A percentile compares a stretch with the other conserved stretches of the same genome.
Conservation (phyloP, 306 rosid species). For the Lathyrus aphaca region DNA sequence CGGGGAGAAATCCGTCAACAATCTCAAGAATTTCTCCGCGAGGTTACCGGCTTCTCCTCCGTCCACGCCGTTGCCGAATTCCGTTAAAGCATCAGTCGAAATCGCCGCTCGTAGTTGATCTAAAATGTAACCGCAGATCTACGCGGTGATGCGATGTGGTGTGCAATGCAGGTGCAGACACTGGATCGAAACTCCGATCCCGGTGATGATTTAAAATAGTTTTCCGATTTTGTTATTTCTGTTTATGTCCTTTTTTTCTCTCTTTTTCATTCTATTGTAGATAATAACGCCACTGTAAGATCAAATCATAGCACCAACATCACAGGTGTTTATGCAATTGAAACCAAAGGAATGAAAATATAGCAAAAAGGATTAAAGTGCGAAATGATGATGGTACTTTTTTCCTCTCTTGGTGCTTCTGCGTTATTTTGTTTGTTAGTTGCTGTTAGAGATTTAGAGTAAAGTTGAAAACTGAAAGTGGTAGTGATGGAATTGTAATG, state of each 20-base stretch:
- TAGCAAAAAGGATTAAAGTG: conserved; percentile 1
- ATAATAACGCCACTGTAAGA: conserved; percentile 36
- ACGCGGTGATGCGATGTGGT: neutral
- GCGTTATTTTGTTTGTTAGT: conserved; percentile 18
- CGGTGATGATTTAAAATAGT: neutral
- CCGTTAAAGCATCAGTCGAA: conserved; percentile 1
- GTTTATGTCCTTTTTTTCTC: neutral
- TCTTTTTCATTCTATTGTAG: conserved; percentile 6
- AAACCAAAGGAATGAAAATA: conserved; percentile 30
- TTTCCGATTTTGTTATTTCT: neutral
- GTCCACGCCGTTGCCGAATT: neutral
- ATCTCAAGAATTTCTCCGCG: conserved; percentile 51
- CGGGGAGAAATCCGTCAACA: conserved; percentile 43
- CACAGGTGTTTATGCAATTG: neutral
- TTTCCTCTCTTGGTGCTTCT: neutral
- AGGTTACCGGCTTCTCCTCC: conserved; percentile 58
- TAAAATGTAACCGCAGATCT: conserved; percentile 33
- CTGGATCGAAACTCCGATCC: conserved; percentile 8
- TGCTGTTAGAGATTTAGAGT: neutral
- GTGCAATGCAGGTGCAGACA: conserved; percentile 1
- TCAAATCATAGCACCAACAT: conserved; percentile 25
- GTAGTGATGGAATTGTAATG: conserved; percentile 1
- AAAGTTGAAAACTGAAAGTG: conserved; percentile 11
- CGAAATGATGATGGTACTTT: conserved; percentile 6
- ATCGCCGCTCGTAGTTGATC: conserved; percentile 37